Conservation (phyloP, 2,329 filamentous ascomycete genomes). For the Sclerotiophoma versabilis region DNA sequence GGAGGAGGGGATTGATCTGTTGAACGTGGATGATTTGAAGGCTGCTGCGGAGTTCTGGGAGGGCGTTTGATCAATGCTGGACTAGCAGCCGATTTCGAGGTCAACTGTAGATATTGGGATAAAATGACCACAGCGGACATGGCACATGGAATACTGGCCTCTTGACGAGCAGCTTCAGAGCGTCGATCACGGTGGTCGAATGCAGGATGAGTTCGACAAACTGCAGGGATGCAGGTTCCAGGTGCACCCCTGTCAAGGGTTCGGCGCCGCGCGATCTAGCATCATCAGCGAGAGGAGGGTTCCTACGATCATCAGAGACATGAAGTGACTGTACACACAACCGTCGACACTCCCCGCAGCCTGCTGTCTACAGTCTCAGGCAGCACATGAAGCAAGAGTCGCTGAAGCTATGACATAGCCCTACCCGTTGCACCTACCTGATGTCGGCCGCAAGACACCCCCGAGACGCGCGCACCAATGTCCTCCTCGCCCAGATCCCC, state of each 20-base stretch:
- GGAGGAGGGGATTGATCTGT: constrained; percentile 64
- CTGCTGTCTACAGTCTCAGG: background rate
- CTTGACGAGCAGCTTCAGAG: background rate
- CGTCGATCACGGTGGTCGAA: background rate
- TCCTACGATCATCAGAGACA: constrained; percentile 6
- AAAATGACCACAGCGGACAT: no score
- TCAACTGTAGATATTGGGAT: background rate
- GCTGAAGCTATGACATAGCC: constrained; percentile 8
- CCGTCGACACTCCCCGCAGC: background rate
- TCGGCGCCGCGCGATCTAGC: constrained; percentile 10
- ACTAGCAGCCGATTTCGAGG: background rate
- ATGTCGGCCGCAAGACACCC: constrained; percentile 43
- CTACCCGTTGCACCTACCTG: constrained; percentile 20
- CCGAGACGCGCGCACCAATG: constrained; percentile 43
- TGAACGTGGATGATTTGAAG: constrained; percentile 70
- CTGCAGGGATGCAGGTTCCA: constrained; percentile 8
- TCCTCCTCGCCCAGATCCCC: constrained; percentile 50
- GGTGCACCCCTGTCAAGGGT: constrained; percentile 13
- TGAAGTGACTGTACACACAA: background rate
- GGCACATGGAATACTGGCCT: background rate
- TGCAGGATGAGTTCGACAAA: background rate
- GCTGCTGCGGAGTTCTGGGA: constrained; percentile 55
- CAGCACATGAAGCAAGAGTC: background rate
- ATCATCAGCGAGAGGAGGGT: constrained; percentile 8
- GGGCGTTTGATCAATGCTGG: constrained; percentile 8